phyloP scores from a whole-genome alignment of 2,329 filamentous ascomycete genomes.

The Paraconiothyrium sp. region DNA sequence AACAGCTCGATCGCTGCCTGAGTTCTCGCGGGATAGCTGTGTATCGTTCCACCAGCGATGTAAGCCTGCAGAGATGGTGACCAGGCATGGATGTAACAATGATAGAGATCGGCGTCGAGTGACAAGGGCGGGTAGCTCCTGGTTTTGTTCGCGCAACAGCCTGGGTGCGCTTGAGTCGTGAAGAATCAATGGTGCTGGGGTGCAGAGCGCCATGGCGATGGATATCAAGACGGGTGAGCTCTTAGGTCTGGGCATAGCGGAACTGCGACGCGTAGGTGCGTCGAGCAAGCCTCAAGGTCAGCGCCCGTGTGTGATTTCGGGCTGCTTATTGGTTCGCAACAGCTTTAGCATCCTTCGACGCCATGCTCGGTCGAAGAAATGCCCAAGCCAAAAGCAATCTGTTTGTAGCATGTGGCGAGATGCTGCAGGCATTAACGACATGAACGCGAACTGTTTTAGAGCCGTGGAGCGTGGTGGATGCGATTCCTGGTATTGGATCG shows the following conservation, averaged over 20 bases:
- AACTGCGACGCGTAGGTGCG: slow-evolving; percentile 2
- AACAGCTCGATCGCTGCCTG: neutral
- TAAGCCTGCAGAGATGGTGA: neutral
- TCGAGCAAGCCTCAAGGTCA: slow-evolving; percentile 1
- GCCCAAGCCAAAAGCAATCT: slow-evolving; percentile 4
- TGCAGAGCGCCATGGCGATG: slow-evolving; percentile 5
- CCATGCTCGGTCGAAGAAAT: neutral
- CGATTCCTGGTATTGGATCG: slow-evolving; percentile 2
- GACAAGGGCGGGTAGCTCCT: neutral
- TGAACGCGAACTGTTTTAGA: neutral
- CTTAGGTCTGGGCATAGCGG: slow-evolving; percentile 10
- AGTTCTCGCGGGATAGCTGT: neutral
- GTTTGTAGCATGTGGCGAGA: neutral
- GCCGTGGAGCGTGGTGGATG: neutral
- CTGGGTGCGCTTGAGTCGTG: neutral
- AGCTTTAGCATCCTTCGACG: neutral
- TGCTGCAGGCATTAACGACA: neutral
- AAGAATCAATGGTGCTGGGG: slow-evolving; percentile 1
- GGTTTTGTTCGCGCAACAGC: neutral
- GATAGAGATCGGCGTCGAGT: neutral
- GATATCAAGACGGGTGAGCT: neutral
- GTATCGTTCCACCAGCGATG: neutral
- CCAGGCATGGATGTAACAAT: neutral
- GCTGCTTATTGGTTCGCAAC: slow-evolving; percentile 1
- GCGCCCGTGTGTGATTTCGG: slow-evolving; percentile 1